phyloP scores from a whole-genome alignment of 2,329 filamentous ascomycete species.

The Hymenoscyphus albidus region DNA sequence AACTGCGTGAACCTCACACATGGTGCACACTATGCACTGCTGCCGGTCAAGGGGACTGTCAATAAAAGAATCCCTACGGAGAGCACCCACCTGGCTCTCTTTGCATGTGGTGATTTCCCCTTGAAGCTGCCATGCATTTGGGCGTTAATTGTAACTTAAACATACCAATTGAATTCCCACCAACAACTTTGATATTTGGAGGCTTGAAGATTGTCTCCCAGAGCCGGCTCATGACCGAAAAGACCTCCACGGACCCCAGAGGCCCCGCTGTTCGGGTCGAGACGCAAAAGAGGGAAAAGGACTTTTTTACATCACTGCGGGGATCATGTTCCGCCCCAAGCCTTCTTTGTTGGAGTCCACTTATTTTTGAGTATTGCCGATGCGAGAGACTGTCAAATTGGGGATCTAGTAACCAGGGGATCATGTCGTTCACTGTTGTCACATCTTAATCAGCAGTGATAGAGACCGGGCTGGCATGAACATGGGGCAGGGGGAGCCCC shows the following conservation, averaged over 20 bases:
- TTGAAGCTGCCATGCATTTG: slow-evolving; percentile 1
- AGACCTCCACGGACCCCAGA: background rate
- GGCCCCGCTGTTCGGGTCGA: background rate
- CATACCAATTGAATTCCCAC: background rate
- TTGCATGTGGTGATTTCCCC: background rate
- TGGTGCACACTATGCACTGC: slow-evolving; percentile 6
- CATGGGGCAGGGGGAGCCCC: slow-evolving; percentile 10
- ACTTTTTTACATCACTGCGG: background rate
- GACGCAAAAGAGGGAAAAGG: background rate
- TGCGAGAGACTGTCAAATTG: slow-evolving; percentile 9
- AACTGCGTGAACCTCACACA: slow-evolving; percentile 1
- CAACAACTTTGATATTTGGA: slow-evolving; percentile 13
- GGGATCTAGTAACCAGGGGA: slow-evolving; percentile 12
- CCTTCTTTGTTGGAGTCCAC: slow-evolving; percentile 1
- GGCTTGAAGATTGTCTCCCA: background rate
- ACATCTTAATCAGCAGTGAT: slow-evolving; percentile 26
- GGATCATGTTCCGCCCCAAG: slow-evolving; percentile 2
- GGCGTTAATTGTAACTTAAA: slow-evolving; percentile 1
- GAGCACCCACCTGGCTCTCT: slow-evolving; percentile 13
- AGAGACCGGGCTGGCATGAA: slow-evolving; percentile 7
- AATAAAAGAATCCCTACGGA: slow-evolving; percentile 22
- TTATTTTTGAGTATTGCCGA: slow-evolving; percentile 4
- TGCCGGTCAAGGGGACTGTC: slow-evolving; percentile 22
- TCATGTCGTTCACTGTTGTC: slow-evolving; percentile 12
- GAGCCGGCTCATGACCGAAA: background rate